These are phyloP conservation scores for Coffea humblotiana DNA, from an alignment of 305 asterid genomes.

Conservation along the genomic window DNA sequence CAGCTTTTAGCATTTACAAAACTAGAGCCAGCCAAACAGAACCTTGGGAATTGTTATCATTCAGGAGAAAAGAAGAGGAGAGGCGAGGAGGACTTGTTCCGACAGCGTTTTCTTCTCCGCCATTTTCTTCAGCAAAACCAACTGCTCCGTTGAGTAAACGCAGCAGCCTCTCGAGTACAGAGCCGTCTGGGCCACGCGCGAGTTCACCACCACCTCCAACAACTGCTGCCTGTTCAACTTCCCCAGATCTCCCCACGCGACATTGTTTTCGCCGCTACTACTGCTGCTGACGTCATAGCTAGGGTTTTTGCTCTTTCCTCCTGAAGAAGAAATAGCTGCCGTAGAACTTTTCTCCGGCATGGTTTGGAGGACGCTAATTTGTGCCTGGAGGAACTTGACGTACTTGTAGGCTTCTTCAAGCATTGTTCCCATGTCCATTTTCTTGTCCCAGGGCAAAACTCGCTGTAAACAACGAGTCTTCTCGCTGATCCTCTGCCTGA, in stretches of 20 bases:
- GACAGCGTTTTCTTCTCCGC: constrained; percentile 38
- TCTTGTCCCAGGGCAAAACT: constrained; percentile 58
- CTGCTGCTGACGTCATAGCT: background rate
- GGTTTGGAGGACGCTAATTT: constrained; percentile 50
- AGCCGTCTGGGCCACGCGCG: constrained; percentile 58
- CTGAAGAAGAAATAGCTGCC: background rate
- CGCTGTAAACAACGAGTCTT: constrained; percentile 50
- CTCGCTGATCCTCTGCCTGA: constrained; percentile 47
- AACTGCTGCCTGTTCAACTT: constrained; percentile 63
- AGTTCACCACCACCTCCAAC: constrained; percentile 56
- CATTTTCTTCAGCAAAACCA: constrained; percentile 33
- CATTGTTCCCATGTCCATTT: constrained; percentile 68
- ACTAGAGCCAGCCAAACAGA: background rate
- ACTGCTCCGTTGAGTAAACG: constrained; percentile 35
- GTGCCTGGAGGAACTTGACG: constrained; percentile 74
- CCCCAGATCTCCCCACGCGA: constrained; percentile 30
- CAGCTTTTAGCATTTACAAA: too few species aligned
- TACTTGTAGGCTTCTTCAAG: constrained; percentile 76
- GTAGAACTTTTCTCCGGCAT: constrained; percentile 44
- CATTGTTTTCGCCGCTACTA: background rate
- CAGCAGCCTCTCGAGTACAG: constrained; percentile 62
- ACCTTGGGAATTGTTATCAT: background rate
- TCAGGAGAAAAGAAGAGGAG: constrained; percentile 8
- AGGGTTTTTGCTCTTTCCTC: constrained; percentile 14
- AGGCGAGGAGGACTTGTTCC: constrained; percentile 28